phyloP scores from a whole-genome alignment of 169 alveolate genomes.

The Plasmodium gonderi region DNA sequence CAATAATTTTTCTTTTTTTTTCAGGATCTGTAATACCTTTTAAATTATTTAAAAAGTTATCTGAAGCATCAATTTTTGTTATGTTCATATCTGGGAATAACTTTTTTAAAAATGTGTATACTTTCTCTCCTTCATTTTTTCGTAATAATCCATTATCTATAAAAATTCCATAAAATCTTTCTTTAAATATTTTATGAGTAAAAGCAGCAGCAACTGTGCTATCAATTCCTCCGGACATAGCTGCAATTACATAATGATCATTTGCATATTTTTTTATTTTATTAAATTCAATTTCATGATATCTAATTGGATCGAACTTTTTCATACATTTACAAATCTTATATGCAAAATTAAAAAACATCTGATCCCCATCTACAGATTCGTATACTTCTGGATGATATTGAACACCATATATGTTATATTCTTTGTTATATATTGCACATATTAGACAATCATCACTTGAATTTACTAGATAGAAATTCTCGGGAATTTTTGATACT shows the following conservation, averaged over 20 bases:
- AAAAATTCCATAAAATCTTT: conserved; percentile 83
- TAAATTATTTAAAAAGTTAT: conserved; percentile 77
- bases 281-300: conserved; percentile 77
- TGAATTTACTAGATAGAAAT: conserved; percentile 73
- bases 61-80: conserved; percentile 79
- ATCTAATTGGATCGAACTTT: conserved; percentile 73
- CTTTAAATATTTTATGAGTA: conserved; percentile 82
- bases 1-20: conserved; percentile 82
- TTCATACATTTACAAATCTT: conserved; percentile 78
- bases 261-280: conserved; percentile 69
- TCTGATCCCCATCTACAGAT: conserved; percentile 73
- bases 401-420: conserved; percentile 76
- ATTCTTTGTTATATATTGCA: conserved; percentile 75
- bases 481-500: conserved; percentile 76
- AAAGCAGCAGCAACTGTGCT: conserved; percentile 86
- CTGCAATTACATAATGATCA: conserved; percentile 81
- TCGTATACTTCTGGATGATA: conserved; percentile 85
- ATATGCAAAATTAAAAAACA: conserved; percentile 80
- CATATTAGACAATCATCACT: conserved; percentile 72
- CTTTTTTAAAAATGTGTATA: conserved; percentile 76
- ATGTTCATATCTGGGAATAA: conserved; percentile 83
- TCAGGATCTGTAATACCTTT: conserved; percentile 83
- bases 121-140: conserved; percentile 81
- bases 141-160: conserved; percentile 85
- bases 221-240: conserved; percentile 87